Base-by-base conservation (phyloP, 73 alveolate genomes). In the Uronychia binucleata region DNA sequence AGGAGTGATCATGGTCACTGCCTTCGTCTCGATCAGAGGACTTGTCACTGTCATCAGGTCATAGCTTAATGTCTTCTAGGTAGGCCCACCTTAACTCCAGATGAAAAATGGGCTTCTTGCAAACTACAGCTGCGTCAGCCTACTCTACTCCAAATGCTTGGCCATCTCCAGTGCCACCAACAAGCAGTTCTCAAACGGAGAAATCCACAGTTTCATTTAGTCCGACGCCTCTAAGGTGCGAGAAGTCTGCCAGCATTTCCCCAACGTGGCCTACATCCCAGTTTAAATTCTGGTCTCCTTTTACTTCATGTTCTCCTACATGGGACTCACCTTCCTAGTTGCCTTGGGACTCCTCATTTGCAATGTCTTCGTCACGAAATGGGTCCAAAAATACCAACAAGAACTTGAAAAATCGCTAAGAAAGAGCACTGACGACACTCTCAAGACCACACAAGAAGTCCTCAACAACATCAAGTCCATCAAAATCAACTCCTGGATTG, bases 401-500 rank as follows among this genome's bases (percentile, higher is more conserved):
- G 77, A 86, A 85, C 79, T 83, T 89, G 90, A 83, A 86, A 83
- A 80, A 90, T n/a, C 85, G 29, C 78, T 89, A 29, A 87, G 96
- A 98, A 85, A 92, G 80, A 85, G 84, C 19, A 89, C 94, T 67
- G 99, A 97, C 89, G 90, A 83, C 26, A 92, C 99, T 79, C 90
- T 96, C 91, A 96, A 93, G 79, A 74, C 78, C 29, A 94, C 98
- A 25, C 86, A 96, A 34, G 98, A 94, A 81, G 83, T 92, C n/a
- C 92, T 97, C 59, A 91, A 88, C 75, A 90, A 95, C 89, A 94
- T 97, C 32, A 97, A 96, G 94, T 88, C 92, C 80, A 86, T 97
- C 46, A 97, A 97, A 91, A 86, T 93, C 46, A 88, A 97, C 94
- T 90, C 97, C 26, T 97, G 98, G 96, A 96, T 89, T 77, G 90